These are phyloP conservation scores for Monilinia aucupariae DNA, from an alignment of 2,329 filamentous ascomycete genomes.

Conservation along the genomic window DNA sequence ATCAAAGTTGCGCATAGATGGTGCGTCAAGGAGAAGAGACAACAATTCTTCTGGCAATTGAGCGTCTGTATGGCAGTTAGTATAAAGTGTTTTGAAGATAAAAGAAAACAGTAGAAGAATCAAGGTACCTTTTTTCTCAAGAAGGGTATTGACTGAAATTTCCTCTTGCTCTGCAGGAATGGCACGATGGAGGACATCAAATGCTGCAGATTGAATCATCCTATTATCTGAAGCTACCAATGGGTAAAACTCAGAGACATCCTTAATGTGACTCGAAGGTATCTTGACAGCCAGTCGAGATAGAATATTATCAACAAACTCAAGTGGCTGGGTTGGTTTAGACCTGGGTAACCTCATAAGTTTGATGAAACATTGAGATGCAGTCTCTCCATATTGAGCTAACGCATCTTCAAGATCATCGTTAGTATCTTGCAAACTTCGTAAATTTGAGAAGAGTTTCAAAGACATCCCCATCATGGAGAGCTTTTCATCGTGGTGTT, in stretches of 20 bases:
- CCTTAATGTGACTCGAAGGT: conserved; percentile 54
- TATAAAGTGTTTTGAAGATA: neutral
- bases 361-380: conserved; percentile 54
- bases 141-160: conserved; percentile 68
- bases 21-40: conserved; percentile 74
- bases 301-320: conserved; percentile 70
- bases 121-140: conserved; percentile 57
- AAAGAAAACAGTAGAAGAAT: neutral
- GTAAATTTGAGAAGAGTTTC: conserved; percentile 60
- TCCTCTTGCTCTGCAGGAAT: conserved; percentile 75
- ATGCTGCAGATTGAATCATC: conserved; percentile 73
- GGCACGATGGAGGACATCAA: conserved; percentile 71
- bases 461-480: conserved; percentile 68
- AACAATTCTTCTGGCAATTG: conserved; percentile 78
- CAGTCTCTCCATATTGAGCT: conserved; percentile 50
- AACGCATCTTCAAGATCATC: conserved; percentile 80
- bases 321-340: conserved; percentile 56
- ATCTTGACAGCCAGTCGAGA: conserved; percentile 63
- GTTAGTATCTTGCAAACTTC: conserved; percentile 65
- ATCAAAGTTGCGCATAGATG: conserved; percentile 61
- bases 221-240: conserved; percentile 71
- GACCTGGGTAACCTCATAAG: conserved; percentile 53
- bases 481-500: conserved; percentile 44
- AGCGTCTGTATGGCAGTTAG: conserved; percentile 43
- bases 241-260: conserved; percentile 65